Base-by-base conservation (phyloP, 805 yeast species). In the Scheffersomyces ergatensis region DNA sequence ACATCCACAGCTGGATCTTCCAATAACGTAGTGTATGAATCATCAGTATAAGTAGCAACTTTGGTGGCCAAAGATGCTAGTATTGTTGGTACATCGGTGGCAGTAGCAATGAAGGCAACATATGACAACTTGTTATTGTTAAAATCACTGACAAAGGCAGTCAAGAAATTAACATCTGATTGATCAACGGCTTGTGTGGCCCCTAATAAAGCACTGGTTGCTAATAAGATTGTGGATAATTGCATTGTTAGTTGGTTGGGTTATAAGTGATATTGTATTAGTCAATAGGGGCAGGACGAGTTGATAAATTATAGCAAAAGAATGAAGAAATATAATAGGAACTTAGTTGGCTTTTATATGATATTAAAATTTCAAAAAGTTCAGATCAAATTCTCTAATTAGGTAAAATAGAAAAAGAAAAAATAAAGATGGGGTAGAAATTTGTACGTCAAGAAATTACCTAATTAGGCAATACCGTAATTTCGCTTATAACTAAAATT, bases 1-100 rank as follows among this genome's bases (percentile, higher is more conserved):
- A 62, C 46, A 45, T 57, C 48, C 15, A 61, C 37, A 5, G 52
- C 46, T 5, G 62, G 33, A 37, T 60, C 45, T 33, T 57, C 50
- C 47, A 67, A 53, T 38, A 60, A 53, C 2, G 73, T 65, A 14
- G 72, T 66, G 46, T 65, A 67, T 9, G 68, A 54, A 40, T 63
- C 65, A 45, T 65, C 69, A 3, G 56, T 58, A 46, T 64, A 66
- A 7, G 66, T 56, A n/a, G 44, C 45, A 11, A 66, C 58, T 36
- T 48, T 44, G 14, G 40, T 31, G 13, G 69, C 70, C 42, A 66
- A 54, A 12, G 55, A 38, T 2, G 59, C 52, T 33, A 66, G 53
- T 17, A 49, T 52, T 8, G 54, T 44, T 5, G 70, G 70, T 9
- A 63, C 53, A 14, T 42, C 33, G 12, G 38, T 42, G 23, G 65